Conservation (phyloP, 2,329 filamentous ascomycete genomes). For the Chaetoscypha palmicola region DNA sequence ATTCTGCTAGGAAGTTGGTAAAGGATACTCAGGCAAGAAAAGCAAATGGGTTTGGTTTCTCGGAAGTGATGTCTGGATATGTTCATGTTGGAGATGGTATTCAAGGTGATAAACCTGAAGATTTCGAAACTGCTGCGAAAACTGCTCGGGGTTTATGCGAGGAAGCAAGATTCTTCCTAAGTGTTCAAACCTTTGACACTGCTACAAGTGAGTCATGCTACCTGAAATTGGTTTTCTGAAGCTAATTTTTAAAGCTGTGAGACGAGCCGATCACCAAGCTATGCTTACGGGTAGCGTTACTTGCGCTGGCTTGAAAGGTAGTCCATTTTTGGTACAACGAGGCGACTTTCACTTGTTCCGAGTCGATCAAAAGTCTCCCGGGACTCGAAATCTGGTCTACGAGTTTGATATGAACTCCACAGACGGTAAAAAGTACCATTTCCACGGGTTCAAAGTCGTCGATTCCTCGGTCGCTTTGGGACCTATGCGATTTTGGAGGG, state of each 20-base stretch:
- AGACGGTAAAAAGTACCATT: constrained; percentile 45
- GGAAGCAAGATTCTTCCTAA: constrained; percentile 52
- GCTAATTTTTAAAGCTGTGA: constrained; percentile 31
- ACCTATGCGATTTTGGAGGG: constrained; percentile 50
- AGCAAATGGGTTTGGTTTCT: constrained; percentile 50
- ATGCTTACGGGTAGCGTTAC: constrained; percentile 54
- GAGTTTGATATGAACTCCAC: constrained; percentile 53
- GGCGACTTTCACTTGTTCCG: constrained; percentile 53
- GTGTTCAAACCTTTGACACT: constrained; percentile 49
- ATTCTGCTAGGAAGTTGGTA: constrained; percentile 36
- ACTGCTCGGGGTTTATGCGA: constrained; percentile 48
- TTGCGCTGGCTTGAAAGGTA: constrained; percentile 46
- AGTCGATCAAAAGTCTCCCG: constrained; percentile 44
- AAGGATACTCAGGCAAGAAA: constrained; percentile 26
- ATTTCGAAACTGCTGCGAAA: constrained; percentile 46
- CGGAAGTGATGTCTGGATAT: constrained; percentile 58
- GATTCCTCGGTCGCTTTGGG: constrained; percentile 53
- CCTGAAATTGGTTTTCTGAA: background rate
- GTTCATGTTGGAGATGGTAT: constrained; percentile 42
- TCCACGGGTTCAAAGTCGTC: constrained; percentile 57
- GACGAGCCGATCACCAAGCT: constrained; percentile 42
- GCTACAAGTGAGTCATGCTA: constrained; percentile 31
- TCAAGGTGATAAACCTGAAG: constrained; percentile 39
- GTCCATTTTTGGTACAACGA: constrained; percentile 53
- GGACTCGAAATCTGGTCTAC: constrained; percentile 53